These are phyloP conservation scores for Zizania latifolia DNA, from an alignment of 176 grass and related monocot species.

Conservation along the genomic window DNA sequence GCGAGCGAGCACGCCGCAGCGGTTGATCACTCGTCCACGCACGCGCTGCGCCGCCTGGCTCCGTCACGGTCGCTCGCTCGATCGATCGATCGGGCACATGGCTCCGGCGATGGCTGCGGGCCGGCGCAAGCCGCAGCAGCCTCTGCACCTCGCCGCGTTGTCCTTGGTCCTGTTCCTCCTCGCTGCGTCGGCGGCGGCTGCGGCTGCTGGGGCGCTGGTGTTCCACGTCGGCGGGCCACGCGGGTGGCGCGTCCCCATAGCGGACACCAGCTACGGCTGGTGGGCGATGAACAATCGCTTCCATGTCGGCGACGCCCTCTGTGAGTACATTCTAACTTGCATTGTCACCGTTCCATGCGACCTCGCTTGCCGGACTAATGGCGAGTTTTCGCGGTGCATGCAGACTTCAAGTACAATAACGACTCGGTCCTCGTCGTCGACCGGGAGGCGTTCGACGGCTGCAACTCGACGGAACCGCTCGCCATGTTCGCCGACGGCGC, in stretches of 20 bases:
- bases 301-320: conserved; percentile 58
- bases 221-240: conserved; percentile 67
- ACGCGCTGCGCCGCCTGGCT: too few species aligned
- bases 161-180: too few species aligned
- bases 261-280: conserved; percentile 49
- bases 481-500: conserved; percentile 37
- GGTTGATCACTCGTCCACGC: too few species aligned
- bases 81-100: too few species aligned
- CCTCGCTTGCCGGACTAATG: neutral
- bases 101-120: too few species aligned
- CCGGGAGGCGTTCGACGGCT: conserved; percentile 44
- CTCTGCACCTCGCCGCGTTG: too few species aligned
- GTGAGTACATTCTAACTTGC: too few species aligned
- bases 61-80: too few species aligned
- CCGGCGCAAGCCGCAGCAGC: too few species aligned
- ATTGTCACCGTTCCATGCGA: too few species aligned
- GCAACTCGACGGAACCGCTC: conserved; percentile 43
- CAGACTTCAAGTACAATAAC: conserved; percentile 76
- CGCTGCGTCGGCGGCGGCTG: too few species aligned
- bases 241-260: conserved; percentile 52
- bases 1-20: too few species aligned
- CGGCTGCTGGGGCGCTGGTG: neutral
- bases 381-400: neutral
- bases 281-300: conserved; percentile 73
- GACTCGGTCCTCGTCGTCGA: conserved; percentile 71